Percentiles rank a stretch among this genome's conserved stretches.
Conservation (phyloP, 768 basidiomycete species). For the Glaciozyma antarctica region DNA sequence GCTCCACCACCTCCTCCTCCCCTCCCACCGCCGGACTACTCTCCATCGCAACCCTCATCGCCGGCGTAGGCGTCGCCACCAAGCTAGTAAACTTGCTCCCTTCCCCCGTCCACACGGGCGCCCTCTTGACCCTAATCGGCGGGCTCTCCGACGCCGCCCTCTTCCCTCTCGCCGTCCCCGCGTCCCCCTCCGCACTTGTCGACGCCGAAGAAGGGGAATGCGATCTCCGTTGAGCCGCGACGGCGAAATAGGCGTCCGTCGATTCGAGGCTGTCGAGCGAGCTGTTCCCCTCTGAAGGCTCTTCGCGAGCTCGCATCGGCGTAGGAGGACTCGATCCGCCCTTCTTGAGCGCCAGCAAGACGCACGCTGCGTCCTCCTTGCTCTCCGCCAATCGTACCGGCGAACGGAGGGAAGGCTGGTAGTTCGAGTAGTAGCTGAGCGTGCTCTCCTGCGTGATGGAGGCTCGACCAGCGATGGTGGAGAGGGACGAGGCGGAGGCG, state of each 20-base stretch:
- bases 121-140: too few relatives aligned
- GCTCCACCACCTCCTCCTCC: neutral
- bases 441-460: too few relatives aligned
- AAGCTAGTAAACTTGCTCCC: neutral
- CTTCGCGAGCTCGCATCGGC: neutral
- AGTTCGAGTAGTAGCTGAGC: neutral
- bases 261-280: neutral
- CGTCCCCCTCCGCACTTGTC: neutral
- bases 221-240: neutral
- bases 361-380: neutral
- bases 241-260: neutral
- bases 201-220: neutral
- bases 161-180: too few relatives aligned
- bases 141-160: too few relatives aligned
- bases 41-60: conserved; percentile 11
- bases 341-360: conserved; percentile 1
- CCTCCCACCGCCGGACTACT: conserved; percentile 14
- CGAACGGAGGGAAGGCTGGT: neutral
- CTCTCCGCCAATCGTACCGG: neutral
- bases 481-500: too few relatives aligned
- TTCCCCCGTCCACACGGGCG: too few relatives aligned
- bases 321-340: neutral
- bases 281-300: neutral
- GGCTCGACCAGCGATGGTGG: too few relatives aligned
- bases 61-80: conserved; percentile 23